Evolutionary conservation across 2,329 filamentous ascomycete genomes (phyloP).

Genomic region (Epichloe uncinata): DNA sequence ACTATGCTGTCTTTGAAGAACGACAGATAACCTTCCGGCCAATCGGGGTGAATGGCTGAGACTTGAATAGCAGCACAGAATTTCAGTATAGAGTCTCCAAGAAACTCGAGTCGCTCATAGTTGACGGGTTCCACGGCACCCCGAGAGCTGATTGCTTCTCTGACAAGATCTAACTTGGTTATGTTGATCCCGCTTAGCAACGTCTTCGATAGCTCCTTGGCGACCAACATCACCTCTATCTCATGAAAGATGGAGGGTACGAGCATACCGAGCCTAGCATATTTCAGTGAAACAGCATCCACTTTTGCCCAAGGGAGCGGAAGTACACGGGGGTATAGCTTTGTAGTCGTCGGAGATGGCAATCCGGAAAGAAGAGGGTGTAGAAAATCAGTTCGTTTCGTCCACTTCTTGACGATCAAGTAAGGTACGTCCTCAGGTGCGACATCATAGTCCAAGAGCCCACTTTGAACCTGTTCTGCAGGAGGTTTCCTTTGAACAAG

Average conservation of each 20-base stretch:
- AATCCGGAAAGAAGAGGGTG: constrained; percentile 21
- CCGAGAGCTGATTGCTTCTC: constrained; percentile 58
- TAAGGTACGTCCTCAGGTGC: constrained; percentile 34
- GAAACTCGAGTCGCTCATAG: constrained; percentile 76
- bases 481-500: constrained; percentile 32
- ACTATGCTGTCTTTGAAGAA: constrained; percentile 55
- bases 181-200: constrained; percentile 33
- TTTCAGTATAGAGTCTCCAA: constrained; percentile 79
- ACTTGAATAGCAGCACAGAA: constrained; percentile 55
- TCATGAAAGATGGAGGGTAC: constrained; percentile 61
- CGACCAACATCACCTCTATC: constrained; percentile 52
- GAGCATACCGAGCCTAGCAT: constrained; percentile 42
- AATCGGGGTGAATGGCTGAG: constrained; percentile 41
- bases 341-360: constrained; percentile 18
- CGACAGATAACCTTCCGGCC: constrained; percentile 67
- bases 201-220: constrained; percentile 36
- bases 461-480: constrained; percentile 23
- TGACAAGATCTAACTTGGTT: constrained; percentile 38
- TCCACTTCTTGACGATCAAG: constrained; percentile 34
- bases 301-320: constrained; percentile 34
- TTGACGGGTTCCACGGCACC: constrained; percentile 46
- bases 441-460: constrained; percentile 22
- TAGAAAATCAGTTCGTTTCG: constrained; percentile 46
- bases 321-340: constrained; percentile 30
- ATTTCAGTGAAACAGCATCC: constrained; percentile 31